Base-by-base conservation (phyloP, 495 filamentous ascomycete species). In the Hypomontagnella monticulosa region DNA sequence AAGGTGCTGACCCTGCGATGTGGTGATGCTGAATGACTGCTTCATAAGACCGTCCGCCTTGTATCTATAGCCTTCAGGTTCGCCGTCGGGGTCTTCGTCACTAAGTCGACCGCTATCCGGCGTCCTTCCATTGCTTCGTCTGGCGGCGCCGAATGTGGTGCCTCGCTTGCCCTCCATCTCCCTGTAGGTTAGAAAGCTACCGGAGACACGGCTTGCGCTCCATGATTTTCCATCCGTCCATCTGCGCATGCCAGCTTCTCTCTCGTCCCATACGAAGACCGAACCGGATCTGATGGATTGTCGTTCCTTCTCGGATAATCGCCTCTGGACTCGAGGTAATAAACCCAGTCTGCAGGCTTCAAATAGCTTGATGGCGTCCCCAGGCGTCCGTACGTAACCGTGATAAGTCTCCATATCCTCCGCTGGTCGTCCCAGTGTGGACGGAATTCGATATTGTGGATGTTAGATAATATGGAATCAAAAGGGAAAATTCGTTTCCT, bases 161-260 rank as follows among this genome's bases (percentile, higher is more conserved):
- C 78, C 80, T 40, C 96, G 86, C 79, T 98, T 98, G 75, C 95
- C 95, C 74, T 99, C 95, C 95, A 99, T 99, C 75, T 99, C 95
- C 32, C 95, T 83, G 71, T 99, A 99, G 2, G 95, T 99, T 52
- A 99, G 79, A 72, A 99, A 99, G 79, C 96, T 98, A 14, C 95
- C 95, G 0, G 96, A 97, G 2, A 99, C 95, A 54, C 95, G 87
- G 74, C 94, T 97, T 19, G 95, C 95, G 71, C 96, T 98, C 95
- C 95, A 99, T 41, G 95, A 98, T 75, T 99, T 99, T 16, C 95
- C 95, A 69, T 99, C 95, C 0, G 95, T 99, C 95, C 95, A 99
- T 76, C 95, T 83, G 57, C 95, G 85, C 95, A 99, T 99, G 54
- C 95, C 95, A 7, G 95, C 95, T 82, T 99, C 95, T 66, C 94